Conservation (phyloP, 352 stramenopile species). For the Pseudoperonospora humuli region DNA sequence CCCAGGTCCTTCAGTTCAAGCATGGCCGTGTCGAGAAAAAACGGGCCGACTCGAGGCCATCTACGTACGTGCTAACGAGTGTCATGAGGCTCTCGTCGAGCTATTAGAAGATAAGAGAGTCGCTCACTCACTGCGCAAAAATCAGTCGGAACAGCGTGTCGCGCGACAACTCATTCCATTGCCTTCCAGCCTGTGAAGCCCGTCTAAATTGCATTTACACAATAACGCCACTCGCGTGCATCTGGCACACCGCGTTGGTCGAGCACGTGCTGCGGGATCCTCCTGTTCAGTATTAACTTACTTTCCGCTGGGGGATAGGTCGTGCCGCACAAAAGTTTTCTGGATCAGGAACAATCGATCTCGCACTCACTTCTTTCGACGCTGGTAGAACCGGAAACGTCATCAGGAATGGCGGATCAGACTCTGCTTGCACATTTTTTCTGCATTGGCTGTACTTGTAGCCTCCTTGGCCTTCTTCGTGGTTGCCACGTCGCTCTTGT, state of each 20-base stretch:
- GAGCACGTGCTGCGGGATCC: too few species aligned
- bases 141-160: neutral
- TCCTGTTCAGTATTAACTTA: neutral
- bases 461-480: neutral
- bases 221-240: too few species aligned
- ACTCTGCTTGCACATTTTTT: neutral
- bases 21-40: neutral
- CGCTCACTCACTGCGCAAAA: neutral
- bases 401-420: neutral
- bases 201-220: neutral
- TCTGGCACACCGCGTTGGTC: too few species aligned
- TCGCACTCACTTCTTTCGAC: neutral
- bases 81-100: neutral
- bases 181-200: neutral
- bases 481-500: too few species aligned
- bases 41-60: neutral
- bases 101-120: neutral
- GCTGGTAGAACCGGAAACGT: neutral
- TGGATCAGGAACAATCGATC: neutral
- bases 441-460: neutral
- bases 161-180: neutral
- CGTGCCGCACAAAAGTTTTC: neutral
- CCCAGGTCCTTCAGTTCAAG: neutral
- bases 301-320: neutral
- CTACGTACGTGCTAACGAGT: neutral